Percentiles rank a stretch among this genome's conserved stretches.
phyloP scores from a whole-genome alignment of 75 land plant species.

The Picea glauca region DNA sequence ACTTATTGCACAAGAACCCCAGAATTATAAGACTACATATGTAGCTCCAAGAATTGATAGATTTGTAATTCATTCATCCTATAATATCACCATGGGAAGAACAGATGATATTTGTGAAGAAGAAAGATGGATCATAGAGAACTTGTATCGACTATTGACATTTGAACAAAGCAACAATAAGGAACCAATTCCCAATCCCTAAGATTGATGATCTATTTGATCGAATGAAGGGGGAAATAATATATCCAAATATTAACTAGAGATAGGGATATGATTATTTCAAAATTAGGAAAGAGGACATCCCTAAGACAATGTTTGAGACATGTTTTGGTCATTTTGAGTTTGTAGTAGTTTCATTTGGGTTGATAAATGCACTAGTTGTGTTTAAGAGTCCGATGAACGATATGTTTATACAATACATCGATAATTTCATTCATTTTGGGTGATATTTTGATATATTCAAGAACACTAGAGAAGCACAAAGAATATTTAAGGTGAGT shows the following conservation, averaged over 20 bases:
- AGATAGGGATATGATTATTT: neutral
- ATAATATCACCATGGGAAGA: neutral
- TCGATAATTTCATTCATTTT: no score
- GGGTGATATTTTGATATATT: no score
- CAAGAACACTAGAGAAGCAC: no score
- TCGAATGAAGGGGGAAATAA: neutral
- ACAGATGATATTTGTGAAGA: neutral
- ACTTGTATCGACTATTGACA: neutral
- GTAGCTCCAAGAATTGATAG: neutral
- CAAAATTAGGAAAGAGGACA: neutral
- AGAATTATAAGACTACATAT: neutral
- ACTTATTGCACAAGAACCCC: neutral
- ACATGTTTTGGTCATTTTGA: conserved; percentile 6
- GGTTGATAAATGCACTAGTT: neutral
- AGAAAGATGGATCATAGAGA: neutral
- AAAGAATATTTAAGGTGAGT: no score
- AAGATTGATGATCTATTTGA: conserved; percentile 1
- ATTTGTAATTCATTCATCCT: neutral
- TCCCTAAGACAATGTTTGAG: neutral
- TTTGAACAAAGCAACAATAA: neutral
- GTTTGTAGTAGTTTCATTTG: neutral
- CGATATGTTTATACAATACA: neutral
- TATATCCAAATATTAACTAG: neutral
- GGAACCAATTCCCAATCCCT: neutral
- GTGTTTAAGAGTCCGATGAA: neutral